Evolutionary conservation across 305 asterid genomes (phyloP).

Genomic region (Fraxinus nigra): DNA sequence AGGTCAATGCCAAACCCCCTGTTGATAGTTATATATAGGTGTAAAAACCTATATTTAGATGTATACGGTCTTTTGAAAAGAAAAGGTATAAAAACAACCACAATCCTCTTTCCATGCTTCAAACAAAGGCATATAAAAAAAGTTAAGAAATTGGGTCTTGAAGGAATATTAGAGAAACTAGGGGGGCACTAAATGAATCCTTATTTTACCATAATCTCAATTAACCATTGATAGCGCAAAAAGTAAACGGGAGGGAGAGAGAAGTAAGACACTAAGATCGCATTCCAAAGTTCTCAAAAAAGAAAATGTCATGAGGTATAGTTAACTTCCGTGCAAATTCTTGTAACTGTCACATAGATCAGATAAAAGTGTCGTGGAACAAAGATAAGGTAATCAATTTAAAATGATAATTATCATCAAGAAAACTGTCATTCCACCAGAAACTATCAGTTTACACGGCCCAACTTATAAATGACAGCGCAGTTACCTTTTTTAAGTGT

Average conservation of each 20-base stretch:
- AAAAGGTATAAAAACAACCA: background rate
- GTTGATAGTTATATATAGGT: background rate
- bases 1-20: background rate
- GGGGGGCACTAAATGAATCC: background rate
- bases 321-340: background rate
- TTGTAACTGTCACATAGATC: background rate
- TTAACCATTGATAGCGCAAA: background rate
- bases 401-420: background rate
- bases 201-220: background rate
- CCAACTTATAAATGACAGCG: background rate
- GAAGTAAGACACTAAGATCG: background rate
- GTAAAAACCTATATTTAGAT: background rate
- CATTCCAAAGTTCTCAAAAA: background rate
- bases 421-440: conserved; percentile 10
- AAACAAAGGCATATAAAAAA: background rate
- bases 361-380: background rate
- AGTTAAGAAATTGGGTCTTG: background rate
- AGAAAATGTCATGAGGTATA: background rate
- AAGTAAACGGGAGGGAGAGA: background rate
- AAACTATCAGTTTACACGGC: background rate
- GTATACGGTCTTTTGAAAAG: background rate
- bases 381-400: background rate
- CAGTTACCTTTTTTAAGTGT: conserved; percentile 66
- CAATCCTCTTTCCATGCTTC: background rate
- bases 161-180: background rate